Evolutionary conservation across 768 basidiomycete genomes (phyloP).

Genomic region (Podaxis sp.): DNA sequence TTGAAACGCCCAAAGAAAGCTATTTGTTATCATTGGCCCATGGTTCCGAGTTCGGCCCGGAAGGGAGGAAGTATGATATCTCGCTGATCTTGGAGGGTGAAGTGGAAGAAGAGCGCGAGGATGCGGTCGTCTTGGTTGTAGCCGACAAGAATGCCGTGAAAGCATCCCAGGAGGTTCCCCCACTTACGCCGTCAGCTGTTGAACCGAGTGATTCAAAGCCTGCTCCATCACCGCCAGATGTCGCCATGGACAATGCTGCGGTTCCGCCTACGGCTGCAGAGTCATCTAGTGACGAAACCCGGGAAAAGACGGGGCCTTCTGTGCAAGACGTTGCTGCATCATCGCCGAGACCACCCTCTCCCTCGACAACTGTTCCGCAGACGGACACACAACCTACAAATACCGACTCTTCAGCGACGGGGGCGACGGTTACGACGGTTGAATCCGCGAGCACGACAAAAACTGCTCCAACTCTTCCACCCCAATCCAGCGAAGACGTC

Average conservation of each 20-base stretch:
- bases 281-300: neutral
- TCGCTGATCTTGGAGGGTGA: constrained; percentile 36
- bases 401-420: constrained; percentile 7
- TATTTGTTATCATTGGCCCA: constrained; percentile 30
- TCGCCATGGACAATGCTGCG: neutral
- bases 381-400: neutral
- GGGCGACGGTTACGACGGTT: neutral
- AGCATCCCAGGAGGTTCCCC: constrained; percentile 10
- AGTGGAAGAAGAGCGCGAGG: constrained; percentile 28
- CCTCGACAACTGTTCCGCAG: neutral
- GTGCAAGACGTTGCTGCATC: neutral
- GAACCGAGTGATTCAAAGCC: constrained; percentile 8
- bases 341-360: neutral
- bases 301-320: neutral
- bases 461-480: constrained; percentile 3
- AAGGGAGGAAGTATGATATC: constrained; percentile 34
- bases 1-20: constrained; percentile 41
- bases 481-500: constrained; percentile 10
- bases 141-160: constrained; percentile 12
- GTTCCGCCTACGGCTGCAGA: neutral
- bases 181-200: constrained; percentile 1
- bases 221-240: neutral
- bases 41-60: constrained; percentile 7
- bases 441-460: neutral
- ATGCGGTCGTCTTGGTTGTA: constrained; percentile 13